phyloP scores from a whole-genome alignment of 2,329 filamentous ascomycete species.

The Rhinocladiella mackenziei region DNA sequence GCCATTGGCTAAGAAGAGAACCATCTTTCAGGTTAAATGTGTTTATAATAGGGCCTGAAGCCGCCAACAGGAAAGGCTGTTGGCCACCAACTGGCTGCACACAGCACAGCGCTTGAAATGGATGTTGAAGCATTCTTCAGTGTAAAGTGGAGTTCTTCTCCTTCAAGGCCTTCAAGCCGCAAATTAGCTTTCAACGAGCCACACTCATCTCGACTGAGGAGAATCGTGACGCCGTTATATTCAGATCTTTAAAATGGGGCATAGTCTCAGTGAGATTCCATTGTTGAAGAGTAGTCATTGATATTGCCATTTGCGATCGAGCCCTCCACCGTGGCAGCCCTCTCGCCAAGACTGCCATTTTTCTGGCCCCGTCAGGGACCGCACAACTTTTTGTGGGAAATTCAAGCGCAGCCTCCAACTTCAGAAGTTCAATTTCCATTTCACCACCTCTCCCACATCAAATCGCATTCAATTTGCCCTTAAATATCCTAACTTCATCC shows the following conservation, averaged over 20 bases:
- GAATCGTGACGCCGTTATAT: too few relatives aligned
- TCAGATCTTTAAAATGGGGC: too few relatives aligned
- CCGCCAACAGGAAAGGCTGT: slow-evolving; percentile 61
- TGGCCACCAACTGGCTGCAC: slow-evolving; percentile 32
- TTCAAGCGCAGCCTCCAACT: slow-evolving; percentile 6
- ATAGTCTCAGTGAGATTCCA: too few relatives aligned
- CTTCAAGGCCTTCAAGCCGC: too few relatives aligned
- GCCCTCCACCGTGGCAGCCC: too few relatives aligned
- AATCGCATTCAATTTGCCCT: slow-evolving; percentile 55
- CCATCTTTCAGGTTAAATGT: slow-evolving; percentile 60
- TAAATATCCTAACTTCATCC: slow-evolving; percentile 97
- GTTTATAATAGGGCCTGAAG: slow-evolving; percentile 68
- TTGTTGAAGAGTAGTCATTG: too few relatives aligned
- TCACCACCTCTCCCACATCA: slow-evolving; percentile 30
- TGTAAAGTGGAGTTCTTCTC: too few relatives aligned
- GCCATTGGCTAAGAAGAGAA: slow-evolving; percentile 60
- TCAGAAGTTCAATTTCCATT: slow-evolving; percentile 17
- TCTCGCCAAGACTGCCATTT: too few relatives aligned
- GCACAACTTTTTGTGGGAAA: slow-evolving; percentile 8
- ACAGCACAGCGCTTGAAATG: slow-evolving; percentile 61
- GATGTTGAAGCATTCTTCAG: slow-evolving; percentile 40
- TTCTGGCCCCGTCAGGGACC: too few relatives aligned
- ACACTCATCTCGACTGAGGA: too few relatives aligned
- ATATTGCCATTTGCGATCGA: too few relatives aligned
- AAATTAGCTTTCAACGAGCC: too few relatives aligned